These are phyloP conservation scores for Pyrenophora graminea DNA, from an alignment of 2,329 filamentous ascomycete genomes.

Conservation along the genomic window DNA sequence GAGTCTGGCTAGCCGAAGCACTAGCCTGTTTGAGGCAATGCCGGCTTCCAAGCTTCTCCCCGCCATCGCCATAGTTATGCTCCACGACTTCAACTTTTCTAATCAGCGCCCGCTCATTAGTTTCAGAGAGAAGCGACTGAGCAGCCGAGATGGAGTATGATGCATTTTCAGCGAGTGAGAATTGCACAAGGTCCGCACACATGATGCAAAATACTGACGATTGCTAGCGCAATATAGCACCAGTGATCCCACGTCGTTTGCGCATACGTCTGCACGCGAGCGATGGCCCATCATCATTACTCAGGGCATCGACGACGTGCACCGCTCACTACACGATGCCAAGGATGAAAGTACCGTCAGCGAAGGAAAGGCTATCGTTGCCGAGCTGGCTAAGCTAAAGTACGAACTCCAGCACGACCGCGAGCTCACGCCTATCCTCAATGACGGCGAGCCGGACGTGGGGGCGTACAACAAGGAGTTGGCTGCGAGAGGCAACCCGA, in stretches of 20 bases:
- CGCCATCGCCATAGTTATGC: too few species aligned
- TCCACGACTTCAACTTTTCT: too few species aligned
- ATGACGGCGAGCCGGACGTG: conserved; percentile 79
- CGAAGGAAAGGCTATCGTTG: conserved; percentile 86
- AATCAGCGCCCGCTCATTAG: not conserved
- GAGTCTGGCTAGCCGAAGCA: too few species aligned
- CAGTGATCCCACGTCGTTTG: conserved; percentile 83
- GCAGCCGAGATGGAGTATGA: conserved; percentile 25
- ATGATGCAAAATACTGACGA: not conserved
- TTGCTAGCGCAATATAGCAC: conserved; percentile 73
- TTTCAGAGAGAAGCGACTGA: not conserved
- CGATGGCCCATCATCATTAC: conserved; percentile 96
- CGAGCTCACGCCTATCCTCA: conserved; percentile 71
- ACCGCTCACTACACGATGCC: conserved; percentile 67
- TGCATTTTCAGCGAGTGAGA: conserved; percentile 24
- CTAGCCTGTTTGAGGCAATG: too few species aligned
- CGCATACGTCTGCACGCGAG: conserved; percentile 78
- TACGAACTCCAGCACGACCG: conserved; percentile 94
- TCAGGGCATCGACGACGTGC: conserved; percentile 90
- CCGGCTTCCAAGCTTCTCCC: too few species aligned
- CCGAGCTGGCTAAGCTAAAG: conserved; percentile 79
- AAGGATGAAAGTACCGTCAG: conserved; percentile 66
- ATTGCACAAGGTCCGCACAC: not conserved
- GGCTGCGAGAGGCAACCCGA: conserved; percentile 69
- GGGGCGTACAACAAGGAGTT: conserved; percentile 85